Percentiles rank a stretch among this genome's conserved stretches.
Conservation (phyloP, 1,139 yeast genomes). For the Geotrichum carabidarum region DNA sequence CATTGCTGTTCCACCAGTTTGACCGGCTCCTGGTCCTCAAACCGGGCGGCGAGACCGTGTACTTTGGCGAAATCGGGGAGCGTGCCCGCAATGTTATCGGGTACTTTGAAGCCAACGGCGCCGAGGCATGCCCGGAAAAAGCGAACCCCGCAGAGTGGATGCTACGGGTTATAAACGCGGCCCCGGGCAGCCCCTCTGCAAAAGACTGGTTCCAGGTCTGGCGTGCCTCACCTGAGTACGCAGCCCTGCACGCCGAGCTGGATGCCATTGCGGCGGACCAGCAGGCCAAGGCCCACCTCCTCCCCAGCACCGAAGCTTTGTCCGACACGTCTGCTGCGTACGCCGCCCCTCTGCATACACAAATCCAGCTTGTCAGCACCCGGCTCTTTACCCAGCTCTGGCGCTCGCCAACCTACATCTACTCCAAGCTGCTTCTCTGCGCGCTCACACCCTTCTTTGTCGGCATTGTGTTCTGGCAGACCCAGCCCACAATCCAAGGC, state of each 20-base stretch:
- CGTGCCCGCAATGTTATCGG: slow-evolving; percentile 55
- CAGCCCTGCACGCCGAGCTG: slow-evolving; percentile 38
- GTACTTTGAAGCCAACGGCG: slow-evolving; percentile 68
- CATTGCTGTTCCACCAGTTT: slow-evolving; percentile 67
- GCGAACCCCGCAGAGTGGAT: slow-evolving; percentile 85
- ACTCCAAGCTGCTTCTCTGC: slow-evolving; percentile 57
- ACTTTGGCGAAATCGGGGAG: slow-evolving; percentile 73
- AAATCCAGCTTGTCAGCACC: slow-evolving; percentile 48
- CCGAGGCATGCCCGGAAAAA: slow-evolving; percentile 56
- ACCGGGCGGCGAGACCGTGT: slow-evolving; percentile 72
- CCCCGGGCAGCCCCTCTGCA: slow-evolving; percentile 40
- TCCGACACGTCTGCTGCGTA: slow-evolving; percentile 22
- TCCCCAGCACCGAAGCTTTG: slow-evolving; percentile 3
- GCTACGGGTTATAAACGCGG: slow-evolving; percentile 75
- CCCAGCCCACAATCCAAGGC: slow-evolving; percentile 50
- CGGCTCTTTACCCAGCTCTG: slow-evolving; percentile 60
- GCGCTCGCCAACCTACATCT: slow-evolving; percentile 68
- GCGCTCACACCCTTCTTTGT: slow-evolving; percentile 55
- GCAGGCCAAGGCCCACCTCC: not conserved
- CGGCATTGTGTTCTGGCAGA: slow-evolving; percentile 71
- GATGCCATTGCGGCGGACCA: slow-evolving; percentile 24
- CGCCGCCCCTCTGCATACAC: slow-evolving; percentile 46
- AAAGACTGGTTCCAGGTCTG: slow-evolving; percentile 57
- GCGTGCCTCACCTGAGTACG: slow-evolving; percentile 54
- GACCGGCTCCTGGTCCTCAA: slow-evolving; percentile 69